Conservation (phyloP, 352 stramenopile species). For the Phytopythium sindhum region DNA sequence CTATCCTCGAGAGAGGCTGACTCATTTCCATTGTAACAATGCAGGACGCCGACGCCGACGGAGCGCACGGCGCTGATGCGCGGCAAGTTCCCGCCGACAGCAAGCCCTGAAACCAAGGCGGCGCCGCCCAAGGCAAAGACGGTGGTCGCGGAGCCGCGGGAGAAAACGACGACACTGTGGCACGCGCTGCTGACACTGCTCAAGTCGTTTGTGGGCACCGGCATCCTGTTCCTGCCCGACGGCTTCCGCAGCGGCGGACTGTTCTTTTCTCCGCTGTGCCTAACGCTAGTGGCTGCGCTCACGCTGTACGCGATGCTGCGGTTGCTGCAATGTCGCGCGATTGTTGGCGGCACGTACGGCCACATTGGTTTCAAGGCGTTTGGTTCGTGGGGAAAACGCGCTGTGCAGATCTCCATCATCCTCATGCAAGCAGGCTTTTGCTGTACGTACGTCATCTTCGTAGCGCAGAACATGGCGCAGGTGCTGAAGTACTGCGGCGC, state of each 20-base stretch:
- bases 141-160: background rate
- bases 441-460: conserved; percentile 85
- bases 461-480: conserved; percentile 74
- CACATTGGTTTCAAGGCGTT: conserved; percentile 70
- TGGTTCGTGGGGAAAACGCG: conserved; percentile 57
- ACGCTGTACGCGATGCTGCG: conserved; percentile 78
- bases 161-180: conserved; percentile 77
- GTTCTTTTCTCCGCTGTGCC: conserved; percentile 67
- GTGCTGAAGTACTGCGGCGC: conserved; percentile 58
- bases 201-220: conserved; percentile 81
- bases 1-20: background rate
- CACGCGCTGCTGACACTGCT: conserved; percentile 74
- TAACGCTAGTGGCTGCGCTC: conserved; percentile 57
- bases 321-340: conserved; percentile 59
- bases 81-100: conserved; percentile 7
- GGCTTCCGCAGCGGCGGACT: conserved; percentile 72
- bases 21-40: conserved; percentile 3
- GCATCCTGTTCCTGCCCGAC: conserved; percentile 75
- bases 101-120: conserved; percentile 15
- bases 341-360: conserved; percentile 75
- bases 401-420: conserved; percentile 82
- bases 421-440: conserved; percentile 84
- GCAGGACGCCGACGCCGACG: conserved; percentile 18
- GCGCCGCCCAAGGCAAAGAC: conserved; percentile 29
- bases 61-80: conserved; percentile 33